Evolutionary conservation across 2,329 filamentous ascomycete species (phyloP).

Genomic region (Colletotrichum filicis): DNA sequence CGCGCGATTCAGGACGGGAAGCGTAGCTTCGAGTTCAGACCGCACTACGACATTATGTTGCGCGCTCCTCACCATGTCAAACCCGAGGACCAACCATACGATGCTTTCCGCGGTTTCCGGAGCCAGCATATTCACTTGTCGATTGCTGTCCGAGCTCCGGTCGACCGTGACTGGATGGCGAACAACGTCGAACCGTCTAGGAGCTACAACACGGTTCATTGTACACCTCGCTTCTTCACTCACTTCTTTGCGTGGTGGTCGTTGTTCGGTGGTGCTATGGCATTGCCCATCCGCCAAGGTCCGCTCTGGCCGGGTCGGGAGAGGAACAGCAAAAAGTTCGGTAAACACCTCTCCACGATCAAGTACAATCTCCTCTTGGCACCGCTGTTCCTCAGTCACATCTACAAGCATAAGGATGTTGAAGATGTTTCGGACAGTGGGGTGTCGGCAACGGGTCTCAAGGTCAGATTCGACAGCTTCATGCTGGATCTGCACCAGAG

Average conservation of each 20-base stretch:
- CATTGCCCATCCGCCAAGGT: constrained; percentile 92
- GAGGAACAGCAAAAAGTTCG: constrained; percentile 98
- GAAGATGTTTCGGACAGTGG: constrained; percentile 82
- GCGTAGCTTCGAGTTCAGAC: constrained; percentile 88
- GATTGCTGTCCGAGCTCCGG: constrained; percentile 87
- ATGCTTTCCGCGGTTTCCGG: constrained; percentile 96
- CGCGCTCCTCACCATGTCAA: constrained; percentile 83
- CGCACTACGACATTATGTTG: constrained; percentile 91
- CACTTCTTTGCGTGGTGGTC: constrained; percentile 99
- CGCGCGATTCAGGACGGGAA: constrained; percentile 77
- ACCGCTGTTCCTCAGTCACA: constrained; percentile 92
- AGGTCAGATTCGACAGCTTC: constrained; percentile 94
- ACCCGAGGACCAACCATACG: constrained; percentile 71
- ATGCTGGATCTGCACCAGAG: constrained; percentile 97
- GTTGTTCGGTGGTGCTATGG: constrained; percentile 94
- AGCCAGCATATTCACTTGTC: constrained; percentile 98
- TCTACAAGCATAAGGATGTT: constrained; percentile 97
- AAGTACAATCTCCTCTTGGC: constrained; percentile 96
- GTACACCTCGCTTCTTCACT: constrained; percentile 95
- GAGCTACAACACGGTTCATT: constrained; percentile 96
- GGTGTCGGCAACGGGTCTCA: constrained; percentile 94
- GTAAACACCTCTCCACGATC: constrained; percentile 95
- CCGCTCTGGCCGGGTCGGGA: constrained; percentile 90
- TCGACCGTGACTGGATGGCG: constrained; percentile 86
- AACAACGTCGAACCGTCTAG: constrained; percentile 79